Evolutionary conservation across 73 alveolate species (phyloP), one percentile per base, ranked within the genome.

Genomic region (Paramecium primaurelia): DNA sequence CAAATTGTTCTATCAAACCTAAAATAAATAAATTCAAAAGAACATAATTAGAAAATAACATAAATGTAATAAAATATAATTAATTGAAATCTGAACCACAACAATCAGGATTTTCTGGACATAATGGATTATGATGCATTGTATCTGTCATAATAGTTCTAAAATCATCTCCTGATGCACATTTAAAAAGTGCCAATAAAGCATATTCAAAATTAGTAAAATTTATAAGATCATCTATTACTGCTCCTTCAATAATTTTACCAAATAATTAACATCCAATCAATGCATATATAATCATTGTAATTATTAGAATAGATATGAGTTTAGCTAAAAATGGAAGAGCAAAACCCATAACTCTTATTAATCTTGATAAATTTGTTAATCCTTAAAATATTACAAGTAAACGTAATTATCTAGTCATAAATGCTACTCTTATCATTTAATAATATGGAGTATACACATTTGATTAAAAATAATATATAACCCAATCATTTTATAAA

Each of bases 81-180:
- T 37, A 37, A 16, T 30, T 34, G 32, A 32, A 75, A 11, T 75
- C 42, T 20, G 88, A 75, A 16, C 88, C 88, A 75, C 88, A 75
- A 75, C 49, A 75, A 32, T 75, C 49, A 45, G 58, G 36, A 38
- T 75, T 26, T 14, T 75, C 58, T 37, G 42, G 58, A 36, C 88
- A 75, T 12, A 22, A 75, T 36, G 88, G 88, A 75, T 75, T 75
- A 75, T 75, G 59, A 75, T 22, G 34, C 60, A 40, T 75, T 16
- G 88, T 75, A 40, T 75, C 88, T 75, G 60, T 75, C 88, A 75
- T 75, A 34, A 75, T 75, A 75, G 60, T 37, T 38, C 88, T 75
- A 34, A 34, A 75, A n/a, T 75, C 59, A 75, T 75, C 88, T 4
- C 58, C 58, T 75, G 88, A 37, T 14, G 59, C 59, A 37, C 88